phyloP scores from a whole-genome alignment of 768 basidiomycete species.

The Amanita muscaria region DNA sequence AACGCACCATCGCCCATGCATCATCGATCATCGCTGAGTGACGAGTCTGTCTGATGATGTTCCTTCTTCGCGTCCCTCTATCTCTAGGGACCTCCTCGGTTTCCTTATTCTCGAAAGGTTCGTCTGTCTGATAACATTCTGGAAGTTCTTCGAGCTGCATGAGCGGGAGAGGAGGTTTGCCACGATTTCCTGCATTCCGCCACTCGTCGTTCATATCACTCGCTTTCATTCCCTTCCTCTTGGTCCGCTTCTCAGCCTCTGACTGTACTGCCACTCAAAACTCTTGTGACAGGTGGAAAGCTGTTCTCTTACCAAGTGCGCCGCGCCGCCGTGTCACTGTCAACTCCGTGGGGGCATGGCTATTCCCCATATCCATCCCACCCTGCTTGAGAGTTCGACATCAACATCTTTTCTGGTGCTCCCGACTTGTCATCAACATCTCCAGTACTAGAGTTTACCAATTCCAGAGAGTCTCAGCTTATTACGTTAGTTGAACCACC shows the following conservation, averaged over 20 bases:
- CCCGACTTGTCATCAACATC: too few relatives aligned
- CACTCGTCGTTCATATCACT: constrained; percentile 55
- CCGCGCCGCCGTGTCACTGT: too few relatives aligned
- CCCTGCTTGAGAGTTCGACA: too few relatives aligned
- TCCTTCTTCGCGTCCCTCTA: constrained; percentile 77
- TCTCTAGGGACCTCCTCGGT: constrained; percentile 65
- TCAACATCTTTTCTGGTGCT: too few relatives aligned
- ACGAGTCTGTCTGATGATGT: constrained; percentile 82
- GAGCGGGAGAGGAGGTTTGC: constrained; percentile 67
- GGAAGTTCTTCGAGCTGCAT: constrained; percentile 88
- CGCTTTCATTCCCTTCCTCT: constrained; percentile 83
- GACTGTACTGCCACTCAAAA: too few relatives aligned
- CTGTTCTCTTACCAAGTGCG: too few relatives aligned
- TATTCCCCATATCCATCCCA: too few relatives aligned
- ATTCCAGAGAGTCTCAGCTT: too few relatives aligned
- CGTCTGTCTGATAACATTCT: constrained; percentile 80
- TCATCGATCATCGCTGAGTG: constrained; percentile 93
- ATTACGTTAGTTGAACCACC: too few relatives aligned
- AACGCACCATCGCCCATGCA: constrained; percentile 78
- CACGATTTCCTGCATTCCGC: constrained; percentile 66
- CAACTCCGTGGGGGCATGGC: too few relatives aligned
- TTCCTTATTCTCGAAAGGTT: constrained; percentile 61
- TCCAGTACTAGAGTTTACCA: too few relatives aligned
- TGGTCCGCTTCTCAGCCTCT: constrained; percentile 83
- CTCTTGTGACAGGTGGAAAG: too few relatives aligned